Evolutionary conservation across 2,329 filamentous ascomycete genomes (phyloP).

Genomic region (Aspergillus novoparasiticus): DNA sequence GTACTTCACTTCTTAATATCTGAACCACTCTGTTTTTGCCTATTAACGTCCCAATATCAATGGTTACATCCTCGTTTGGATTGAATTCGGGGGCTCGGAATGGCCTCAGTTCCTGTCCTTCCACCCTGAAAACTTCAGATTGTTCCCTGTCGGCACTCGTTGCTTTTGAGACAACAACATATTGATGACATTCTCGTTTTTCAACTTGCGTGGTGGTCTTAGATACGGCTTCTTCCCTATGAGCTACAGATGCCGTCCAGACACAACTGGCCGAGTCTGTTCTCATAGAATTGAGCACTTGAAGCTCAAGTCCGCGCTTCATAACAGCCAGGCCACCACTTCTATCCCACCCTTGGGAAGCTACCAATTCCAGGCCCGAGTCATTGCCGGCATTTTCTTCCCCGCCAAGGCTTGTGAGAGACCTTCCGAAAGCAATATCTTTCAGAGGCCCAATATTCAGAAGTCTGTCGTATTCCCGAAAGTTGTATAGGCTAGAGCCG

Average conservation of each 20-base stretch:
- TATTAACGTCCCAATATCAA: conserved; percentile 84
- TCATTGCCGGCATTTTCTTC: conserved; percentile 49
- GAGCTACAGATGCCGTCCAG: conserved; percentile 71
- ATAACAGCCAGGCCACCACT: conserved; percentile 72
- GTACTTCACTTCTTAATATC: conserved; percentile 80
- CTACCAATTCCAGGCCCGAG: conserved; percentile 53
- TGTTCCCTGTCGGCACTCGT: conserved; percentile 69
- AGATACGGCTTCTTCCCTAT: conserved; percentile 51
- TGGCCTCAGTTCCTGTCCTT: conserved; percentile 72
- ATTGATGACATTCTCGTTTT: conserved; percentile 67
- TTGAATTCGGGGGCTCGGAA: conserved; percentile 88
- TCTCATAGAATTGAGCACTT: conserved; percentile 68
- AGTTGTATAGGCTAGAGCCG: conserved; percentile 61
- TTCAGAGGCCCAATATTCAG: conserved; percentile 78
- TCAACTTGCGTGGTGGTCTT: conserved; percentile 48
- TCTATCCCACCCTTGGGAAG: conserved; percentile 58
- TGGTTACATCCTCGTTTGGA: conserved; percentile 79
- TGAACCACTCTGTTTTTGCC: conserved; percentile 81
- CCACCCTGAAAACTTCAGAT: conserved; percentile 76
- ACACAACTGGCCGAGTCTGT: conserved; percentile 74
- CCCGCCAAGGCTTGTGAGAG: conserved; percentile 49
- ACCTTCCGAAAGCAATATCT: conserved; percentile 70
- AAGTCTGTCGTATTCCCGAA: conserved; percentile 76
- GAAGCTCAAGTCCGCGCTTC: conserved; percentile 75
- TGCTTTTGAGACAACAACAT: conserved; percentile 77